Evolutionary conservation across 495 filamentous ascomycete genomes (phyloP).

Genomic region (Penicillium cinerascens): DNA sequence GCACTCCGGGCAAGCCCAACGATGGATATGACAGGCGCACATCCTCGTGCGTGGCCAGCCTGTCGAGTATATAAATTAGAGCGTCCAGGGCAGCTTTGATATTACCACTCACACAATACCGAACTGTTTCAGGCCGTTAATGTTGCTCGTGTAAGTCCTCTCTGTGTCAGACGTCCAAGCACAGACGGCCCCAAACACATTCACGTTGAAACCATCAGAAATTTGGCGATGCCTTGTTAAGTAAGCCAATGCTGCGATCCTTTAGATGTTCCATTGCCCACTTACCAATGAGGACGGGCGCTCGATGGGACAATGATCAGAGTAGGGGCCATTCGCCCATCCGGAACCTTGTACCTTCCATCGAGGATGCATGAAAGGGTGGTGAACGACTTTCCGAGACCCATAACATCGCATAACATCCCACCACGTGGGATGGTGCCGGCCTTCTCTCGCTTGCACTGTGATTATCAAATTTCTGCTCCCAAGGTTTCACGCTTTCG

Average conservation of each 20-base stretch:
- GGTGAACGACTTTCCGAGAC: slow-evolving; percentile 59
- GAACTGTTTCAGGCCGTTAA: slow-evolving; percentile 10
- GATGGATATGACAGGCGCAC: slow-evolving; percentile 49
- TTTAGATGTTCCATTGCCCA: background rate
- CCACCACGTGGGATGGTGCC: slow-evolving; percentile 45
- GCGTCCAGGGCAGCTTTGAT: background rate
- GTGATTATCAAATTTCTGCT: background rate
- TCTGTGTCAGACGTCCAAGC: slow-evolving; percentile 10
- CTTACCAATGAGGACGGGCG: background rate
- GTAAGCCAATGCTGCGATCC: background rate
- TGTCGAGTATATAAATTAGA: slow-evolving; percentile 1
- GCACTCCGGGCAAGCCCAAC: slow-evolving; percentile 20
- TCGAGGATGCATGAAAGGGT: slow-evolving; percentile 49
- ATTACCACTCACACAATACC: slow-evolving; percentile 26
- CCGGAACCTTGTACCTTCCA: slow-evolving; percentile 29
- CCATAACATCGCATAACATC: slow-evolving; percentile 60
- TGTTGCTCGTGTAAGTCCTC: slow-evolving; percentile 5
- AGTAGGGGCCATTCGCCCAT: slow-evolving; percentile 34
- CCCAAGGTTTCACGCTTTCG: background rate
- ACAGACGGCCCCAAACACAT: slow-evolving; percentile 9
- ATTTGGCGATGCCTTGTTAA: background rate
- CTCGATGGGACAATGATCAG: slow-evolving; percentile 45
- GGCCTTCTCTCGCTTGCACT: slow-evolving; percentile 47
- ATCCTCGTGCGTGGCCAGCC: slow-evolving; percentile 53
- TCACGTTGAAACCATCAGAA: slow-evolving; percentile 19